Evolutionary conservation across 768 basidiomycete genomes (phyloP), one percentile per base, ranked within the genome.

Genomic region (Boletus subparvulus): DNA sequence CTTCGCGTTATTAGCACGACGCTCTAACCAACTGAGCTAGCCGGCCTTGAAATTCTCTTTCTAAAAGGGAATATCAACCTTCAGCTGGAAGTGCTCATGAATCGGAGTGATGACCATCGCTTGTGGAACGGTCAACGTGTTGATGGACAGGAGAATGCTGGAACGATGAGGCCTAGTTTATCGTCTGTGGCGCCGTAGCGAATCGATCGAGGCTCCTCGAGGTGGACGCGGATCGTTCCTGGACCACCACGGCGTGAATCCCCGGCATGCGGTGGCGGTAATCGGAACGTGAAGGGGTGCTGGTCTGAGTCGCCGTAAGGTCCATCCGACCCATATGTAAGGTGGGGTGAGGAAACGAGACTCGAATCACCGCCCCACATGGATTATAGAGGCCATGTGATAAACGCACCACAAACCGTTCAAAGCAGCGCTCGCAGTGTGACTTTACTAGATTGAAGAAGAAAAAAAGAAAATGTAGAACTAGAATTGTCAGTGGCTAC

Each of bases 11-110:
- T 68, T 68, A 68, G 67, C 67, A 68, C 67, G 67, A 68, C 68
- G 67, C 67, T 68, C 67, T 68, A 68, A 68, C 67, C 67, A 68
- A 67, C 67, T 68, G 67, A 68, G 68, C 68, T 68, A 68, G 68
- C 57, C 67, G 67, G 68, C 67, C 65, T 33, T 13, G 2, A 21
- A 1, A 40, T 3, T 39, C 8, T 3, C 16, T 37, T 17, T 39
- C 0, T 35, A 13, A 7, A 16, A 3, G 6, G 0, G 14, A 36
- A 36, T 6, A 36, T 36, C 35, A 32, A 32, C 32, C 32, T 32
- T 32, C 32, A 32, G 9, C 10, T 11, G 32, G 32, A 32, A 32
- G 10, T 1, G 5, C 30, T 1, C 30, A 32, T 10, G 9, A 10
- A 28, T 28, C 26, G 26, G 26, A 28, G 26, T 28, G 6, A 30